A percentile compares a stretch with the other conserved stretches of the same genome.
Evolutionary conservation across 169 alveolate species (phyloP).

Genomic region (Cryptosporidium andersoni): DNA sequence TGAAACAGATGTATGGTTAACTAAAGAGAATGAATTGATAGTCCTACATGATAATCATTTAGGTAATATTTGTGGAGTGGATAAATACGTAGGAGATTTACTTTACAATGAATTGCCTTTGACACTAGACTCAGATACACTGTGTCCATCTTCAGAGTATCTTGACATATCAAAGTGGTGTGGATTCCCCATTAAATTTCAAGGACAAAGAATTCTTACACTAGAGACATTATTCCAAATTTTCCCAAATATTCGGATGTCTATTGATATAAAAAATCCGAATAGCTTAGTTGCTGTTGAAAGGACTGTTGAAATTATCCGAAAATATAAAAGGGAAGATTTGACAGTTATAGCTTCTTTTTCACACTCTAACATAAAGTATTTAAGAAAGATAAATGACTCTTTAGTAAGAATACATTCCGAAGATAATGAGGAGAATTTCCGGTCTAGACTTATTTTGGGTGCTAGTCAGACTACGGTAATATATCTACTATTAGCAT

Average conservation of each 20-base stretch:
- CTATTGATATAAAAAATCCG: conserved; percentile 65
- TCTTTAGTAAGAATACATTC: not conserved
- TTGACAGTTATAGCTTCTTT: conserved; percentile 54
- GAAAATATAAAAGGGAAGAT: conserved; percentile 47
- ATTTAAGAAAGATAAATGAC: conserved; percentile 1
- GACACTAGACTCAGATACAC: conserved; percentile 35
- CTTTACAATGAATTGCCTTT: conserved; percentile 36
- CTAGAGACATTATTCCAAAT: conserved; percentile 54
- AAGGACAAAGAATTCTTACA: conserved; percentile 14
- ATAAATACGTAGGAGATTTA: conserved; percentile 22
- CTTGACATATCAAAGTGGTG: conserved; percentile 17
- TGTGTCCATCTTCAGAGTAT: conserved; percentile 54
- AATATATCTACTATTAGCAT: conserved; percentile 11
- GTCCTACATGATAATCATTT: conserved; percentile 72
- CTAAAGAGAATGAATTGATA: conserved; percentile 70
- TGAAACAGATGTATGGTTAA: conserved; percentile 75
- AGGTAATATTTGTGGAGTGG: conserved; percentile 36
- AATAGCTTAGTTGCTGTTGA: conserved; percentile 19
- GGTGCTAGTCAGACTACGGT: conserved; percentile 25
- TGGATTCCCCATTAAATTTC: conserved; percentile 14
- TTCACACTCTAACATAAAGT: conserved; percentile 17
- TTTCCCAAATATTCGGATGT: conserved; percentile 27
- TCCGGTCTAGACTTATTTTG: conserved; percentile 11
- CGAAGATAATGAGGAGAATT: not conserved
- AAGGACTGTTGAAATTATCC: conserved; percentile 24